Evolutionary conservation across 1,284 basidiomycete genomes (phyloP), one percentile per base, ranked within the genome.

Genomic region (Prillingera fragicola): DNA sequence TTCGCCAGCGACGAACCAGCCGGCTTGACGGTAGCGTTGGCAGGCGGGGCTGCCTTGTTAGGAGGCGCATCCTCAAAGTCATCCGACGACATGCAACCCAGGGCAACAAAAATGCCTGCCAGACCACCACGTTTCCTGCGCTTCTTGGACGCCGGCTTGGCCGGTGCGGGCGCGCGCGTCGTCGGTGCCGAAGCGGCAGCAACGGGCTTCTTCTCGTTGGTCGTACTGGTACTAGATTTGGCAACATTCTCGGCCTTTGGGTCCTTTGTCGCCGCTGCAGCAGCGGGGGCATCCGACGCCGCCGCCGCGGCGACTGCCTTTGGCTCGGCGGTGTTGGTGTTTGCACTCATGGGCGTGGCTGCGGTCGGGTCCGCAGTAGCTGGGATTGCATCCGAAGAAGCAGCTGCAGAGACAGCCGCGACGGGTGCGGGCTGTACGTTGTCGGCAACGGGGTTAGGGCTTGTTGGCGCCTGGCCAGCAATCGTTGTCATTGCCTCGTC

Each of bases 41-140:
- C 29, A 7, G 47, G 28, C n/a, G 41, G 41, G 15, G 43, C 47
- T 9, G 43, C 31, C 39, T 46, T 46, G 33, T 41, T 34, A 8
- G 56, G 48, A 9, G 42, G 42, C 25, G 55, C 56, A 38, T 68
- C 65, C 43, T 69, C 67, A 49, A 66, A 65, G 32, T 66, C 67
- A 35, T 57, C 52, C 10, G 62, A 58, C 3, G 62, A 65, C 23
- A 69, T 46, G 49, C 67, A 69, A 39, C 65, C 67, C 1, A 69
- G 48, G 15, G 62, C 55, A 22, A 62, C 48, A 28, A 69, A 56
- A 13, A 69, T 48, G 8, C 54, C 58, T 2, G 65, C 57, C 7
- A 69, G 49, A 17, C 65, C 67, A 23, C 56, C 58, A 36, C 62
- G 56, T 54, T 62, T 67, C 55, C 58, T 48, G 39, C 62, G 60